These are phyloP conservation scores for Sporobolomyces pararoseus DNA, from an alignment of 768 basidiomycete genomes.

Conservation along the genomic window DNA sequence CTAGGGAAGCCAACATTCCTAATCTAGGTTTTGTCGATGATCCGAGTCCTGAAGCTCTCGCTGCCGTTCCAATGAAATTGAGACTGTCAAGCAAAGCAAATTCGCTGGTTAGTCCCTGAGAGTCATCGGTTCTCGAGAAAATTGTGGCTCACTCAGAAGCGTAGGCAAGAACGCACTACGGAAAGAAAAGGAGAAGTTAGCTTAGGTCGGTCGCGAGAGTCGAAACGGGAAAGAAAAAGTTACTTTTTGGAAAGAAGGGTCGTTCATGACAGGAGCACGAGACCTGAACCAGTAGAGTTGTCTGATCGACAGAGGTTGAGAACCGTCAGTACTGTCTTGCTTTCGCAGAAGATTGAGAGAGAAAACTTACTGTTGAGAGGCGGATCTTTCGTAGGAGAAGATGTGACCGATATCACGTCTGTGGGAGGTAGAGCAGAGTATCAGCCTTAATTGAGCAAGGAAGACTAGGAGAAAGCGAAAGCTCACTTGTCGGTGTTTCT, in stretches of 20 bases:
- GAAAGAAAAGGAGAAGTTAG: neutral
- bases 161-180: conserved; percentile 42
- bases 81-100: conserved; percentile 24
- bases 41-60: conserved; percentile 33
- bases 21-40: conserved; percentile 29
- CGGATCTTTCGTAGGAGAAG: conserved; percentile 1
- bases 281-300: conserved; percentile 40
- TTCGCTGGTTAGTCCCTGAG: no score
- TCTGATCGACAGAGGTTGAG: neutral
- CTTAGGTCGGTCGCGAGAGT: no score
- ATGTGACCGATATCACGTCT: conserved; percentile 17
- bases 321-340: no score
- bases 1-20: conserved; percentile 45
- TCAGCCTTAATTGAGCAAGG: neutral
- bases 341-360: neutral
- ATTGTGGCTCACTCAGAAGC: conserved; percentile 25
- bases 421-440: neutral
- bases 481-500: conserved; percentile 37
- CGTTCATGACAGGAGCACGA: conserved; percentile 25
- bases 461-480: neutral
- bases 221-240: neutral
- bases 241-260: conserved; percentile 42
- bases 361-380: conserved; percentile 24
- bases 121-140: neutral
- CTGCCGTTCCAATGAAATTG: conserved; percentile 41